phyloP scores from a whole-genome alignment of 2,329 filamentous ascomycete species.

The Pseudogymnoascus sp. region DNA sequence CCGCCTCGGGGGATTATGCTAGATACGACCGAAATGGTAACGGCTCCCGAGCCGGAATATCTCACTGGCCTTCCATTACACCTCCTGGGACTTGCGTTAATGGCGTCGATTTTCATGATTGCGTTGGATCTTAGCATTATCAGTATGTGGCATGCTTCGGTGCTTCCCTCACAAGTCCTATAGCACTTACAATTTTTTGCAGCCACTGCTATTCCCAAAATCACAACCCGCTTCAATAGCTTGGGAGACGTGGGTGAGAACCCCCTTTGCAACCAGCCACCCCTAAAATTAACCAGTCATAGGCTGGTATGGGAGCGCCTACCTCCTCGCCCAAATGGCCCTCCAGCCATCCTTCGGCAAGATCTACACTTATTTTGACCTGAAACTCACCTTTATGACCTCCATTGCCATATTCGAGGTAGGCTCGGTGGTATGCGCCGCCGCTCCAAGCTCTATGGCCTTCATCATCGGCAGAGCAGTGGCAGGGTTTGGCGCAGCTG shows the following conservation, averaged over 20 bases:
- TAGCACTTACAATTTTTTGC: not conserved
- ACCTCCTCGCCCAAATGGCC: constrained; percentile 25
- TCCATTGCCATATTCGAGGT: constrained; percentile 26
- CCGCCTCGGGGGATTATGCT: not conserved
- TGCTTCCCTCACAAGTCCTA: not conserved
- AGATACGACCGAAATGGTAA: not conserved
- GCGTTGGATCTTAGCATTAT: constrained; percentile 31
- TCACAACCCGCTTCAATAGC: constrained; percentile 18
- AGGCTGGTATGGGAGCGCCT: constrained; percentile 32
- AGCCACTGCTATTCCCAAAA: constrained; percentile 15
- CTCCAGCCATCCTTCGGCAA: constrained; percentile 20
- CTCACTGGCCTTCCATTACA: not conserved
- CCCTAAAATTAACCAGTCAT: not conserved
- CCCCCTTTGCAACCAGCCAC: not conserved
- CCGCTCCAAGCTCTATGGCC: constrained; percentile 22
- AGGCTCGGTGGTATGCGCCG: constrained; percentile 24
- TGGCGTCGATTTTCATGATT: constrained; percentile 32
- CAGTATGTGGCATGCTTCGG: not conserved
- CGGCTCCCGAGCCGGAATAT: constrained; percentile 15
- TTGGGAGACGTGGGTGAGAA: constrained; percentile 14
- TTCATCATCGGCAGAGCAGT: constrained; percentile 27
- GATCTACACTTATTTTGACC: constrained; percentile 23
- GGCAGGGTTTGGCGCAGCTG: constrained; percentile 24
- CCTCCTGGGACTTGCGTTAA: not conserved
- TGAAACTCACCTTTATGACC: constrained; percentile 21